phyloP scores from a whole-genome alignment of 2,329 filamentous ascomycete genomes.

The Atkinsonella hypoxylon region DNA sequence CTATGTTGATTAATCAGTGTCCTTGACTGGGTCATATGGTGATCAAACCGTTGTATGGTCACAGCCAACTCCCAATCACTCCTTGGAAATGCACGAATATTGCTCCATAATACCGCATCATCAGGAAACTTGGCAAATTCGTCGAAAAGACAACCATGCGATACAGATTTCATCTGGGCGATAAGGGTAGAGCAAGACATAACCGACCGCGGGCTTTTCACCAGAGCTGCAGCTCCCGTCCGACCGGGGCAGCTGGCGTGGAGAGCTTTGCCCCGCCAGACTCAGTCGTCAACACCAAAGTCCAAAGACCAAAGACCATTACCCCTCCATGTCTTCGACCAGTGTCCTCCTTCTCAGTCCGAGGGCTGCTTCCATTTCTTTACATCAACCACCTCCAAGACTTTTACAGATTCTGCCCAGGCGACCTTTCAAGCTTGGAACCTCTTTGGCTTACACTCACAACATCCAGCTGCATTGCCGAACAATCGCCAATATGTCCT shows the following conservation, averaged over 20 bases:
- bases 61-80: no score
- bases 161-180: not conserved
- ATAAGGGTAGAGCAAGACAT: not conserved
- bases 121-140: no score
- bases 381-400: conserved; percentile 4
- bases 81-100: no score
- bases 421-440: not conserved
- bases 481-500: conserved; percentile 40
- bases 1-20: no score
- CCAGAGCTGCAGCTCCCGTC: not conserved
- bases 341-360: not conserved
- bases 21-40: no score
- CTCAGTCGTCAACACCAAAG: not conserved
- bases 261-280: conserved; percentile 3
- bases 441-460: not conserved
- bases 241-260: not conserved
- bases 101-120: no score
- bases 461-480: not conserved
- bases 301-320: not conserved
- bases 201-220: not conserved
- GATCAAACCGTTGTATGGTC: no score
- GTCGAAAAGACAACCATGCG: no score
- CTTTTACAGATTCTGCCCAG: not conserved
- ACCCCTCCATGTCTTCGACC: conserved; percentile 1
- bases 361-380: conserved; percentile 3